Conservation (phyloP, 768 basidiomycete species). For the Grammothele lineata region DNA sequence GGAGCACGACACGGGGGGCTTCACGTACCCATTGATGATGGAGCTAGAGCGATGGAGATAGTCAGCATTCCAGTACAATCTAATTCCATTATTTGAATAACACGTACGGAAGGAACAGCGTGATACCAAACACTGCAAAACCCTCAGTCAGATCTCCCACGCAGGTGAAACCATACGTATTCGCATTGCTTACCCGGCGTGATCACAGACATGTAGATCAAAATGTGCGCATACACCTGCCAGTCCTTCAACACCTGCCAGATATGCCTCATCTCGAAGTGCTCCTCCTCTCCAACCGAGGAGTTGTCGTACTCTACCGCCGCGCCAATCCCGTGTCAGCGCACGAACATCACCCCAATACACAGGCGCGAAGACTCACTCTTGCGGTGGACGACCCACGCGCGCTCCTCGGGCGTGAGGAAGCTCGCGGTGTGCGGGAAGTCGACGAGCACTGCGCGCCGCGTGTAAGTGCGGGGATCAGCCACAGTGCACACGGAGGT, state of each 20-base stretch:
- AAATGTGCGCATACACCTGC: conserved; percentile 58
- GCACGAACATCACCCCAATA: conserved; percentile 9
- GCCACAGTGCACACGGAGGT: not conserved
- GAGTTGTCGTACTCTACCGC: conserved; percentile 47
- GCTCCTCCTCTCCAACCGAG: conserved; percentile 55
- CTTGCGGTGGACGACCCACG: conserved; percentile 50
- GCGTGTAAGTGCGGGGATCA: no score
- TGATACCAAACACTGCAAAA: conserved; percentile 65
- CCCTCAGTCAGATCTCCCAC: not conserved
- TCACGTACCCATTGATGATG: conserved; percentile 12
- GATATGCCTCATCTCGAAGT: conserved; percentile 49
- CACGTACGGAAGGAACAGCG: conserved; percentile 67
- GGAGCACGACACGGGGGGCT: no score
- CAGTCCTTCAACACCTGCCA: conserved; percentile 55
- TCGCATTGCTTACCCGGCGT: conserved; percentile 48
- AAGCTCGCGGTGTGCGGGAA: conserved; percentile 55
- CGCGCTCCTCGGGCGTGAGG: conserved; percentile 54
- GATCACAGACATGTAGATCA: conserved; percentile 53
- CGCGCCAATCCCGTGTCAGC: no score
- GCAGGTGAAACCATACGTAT: not conserved
- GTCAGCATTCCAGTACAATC: no score
- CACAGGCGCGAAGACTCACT: conserved; percentile 32
- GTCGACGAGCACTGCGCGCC: conserved; percentile 49
- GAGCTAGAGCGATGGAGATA: no score
- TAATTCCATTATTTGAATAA: no score